These are phyloP conservation scores for Esteya vermicola DNA, from an alignment of 2,329 filamentous ascomycete species.

Conservation along the genomic window DNA sequence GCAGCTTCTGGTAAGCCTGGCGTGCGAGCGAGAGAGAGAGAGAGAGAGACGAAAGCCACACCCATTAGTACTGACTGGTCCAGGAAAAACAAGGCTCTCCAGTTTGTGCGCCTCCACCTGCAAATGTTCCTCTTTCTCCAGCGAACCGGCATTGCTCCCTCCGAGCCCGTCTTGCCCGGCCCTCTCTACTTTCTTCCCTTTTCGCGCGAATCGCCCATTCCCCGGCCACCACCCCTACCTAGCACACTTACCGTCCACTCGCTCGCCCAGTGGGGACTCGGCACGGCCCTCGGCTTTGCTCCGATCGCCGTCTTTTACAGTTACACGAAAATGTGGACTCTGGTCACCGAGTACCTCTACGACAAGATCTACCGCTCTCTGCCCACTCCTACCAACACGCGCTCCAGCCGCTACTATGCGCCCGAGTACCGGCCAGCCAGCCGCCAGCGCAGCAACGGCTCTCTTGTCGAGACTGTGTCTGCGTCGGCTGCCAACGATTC, in stretches of 20 bases:
- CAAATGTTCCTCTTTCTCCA: slow-evolving; percentile 39
- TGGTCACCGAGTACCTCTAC: slow-evolving; percentile 23
- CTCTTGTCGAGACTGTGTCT: too few relatives aligned
- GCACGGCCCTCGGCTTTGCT: slow-evolving; percentile 24
- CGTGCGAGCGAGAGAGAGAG: too few relatives aligned
- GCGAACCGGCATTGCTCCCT: slow-evolving; percentile 30
- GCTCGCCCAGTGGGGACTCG: slow-evolving; percentile 28
- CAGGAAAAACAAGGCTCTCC: slow-evolving; percentile 8
- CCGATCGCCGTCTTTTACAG: slow-evolving; percentile 34
- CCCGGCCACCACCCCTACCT: slow-evolving; percentile 29
- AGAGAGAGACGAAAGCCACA: too few relatives aligned
- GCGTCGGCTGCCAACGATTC: background rate
- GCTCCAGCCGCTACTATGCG: background rate
- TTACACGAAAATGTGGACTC: slow-evolving; percentile 23
- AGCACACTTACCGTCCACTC: slow-evolving; percentile 22
- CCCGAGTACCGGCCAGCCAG: background rate
- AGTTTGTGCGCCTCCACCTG: slow-evolving; percentile 31
- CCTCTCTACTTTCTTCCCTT: slow-evolving; percentile 41
- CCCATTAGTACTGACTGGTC: too few relatives aligned
- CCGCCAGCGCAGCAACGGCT: background rate
- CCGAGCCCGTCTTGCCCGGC: slow-evolving; percentile 26
- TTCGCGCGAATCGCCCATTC: slow-evolving; percentile 30
- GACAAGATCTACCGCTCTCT: slow-evolving; percentile 22
- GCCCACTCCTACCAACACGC: slow-evolving; percentile 16
- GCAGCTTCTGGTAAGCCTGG: slow-evolving; percentile 13